Conservation (phyloP, 208 protist species). For the Leishmania braziliensis region DNA sequence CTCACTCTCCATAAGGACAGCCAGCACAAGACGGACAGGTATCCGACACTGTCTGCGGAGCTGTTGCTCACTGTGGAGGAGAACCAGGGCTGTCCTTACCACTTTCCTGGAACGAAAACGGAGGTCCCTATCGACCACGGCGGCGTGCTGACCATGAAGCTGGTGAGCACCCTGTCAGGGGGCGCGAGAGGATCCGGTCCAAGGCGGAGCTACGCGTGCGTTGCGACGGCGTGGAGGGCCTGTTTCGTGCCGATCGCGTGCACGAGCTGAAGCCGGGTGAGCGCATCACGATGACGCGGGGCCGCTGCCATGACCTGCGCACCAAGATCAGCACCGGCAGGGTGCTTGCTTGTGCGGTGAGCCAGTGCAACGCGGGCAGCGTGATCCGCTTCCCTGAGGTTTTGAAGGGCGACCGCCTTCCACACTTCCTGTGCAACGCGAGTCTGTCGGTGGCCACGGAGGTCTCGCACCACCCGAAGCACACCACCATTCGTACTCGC, state of each 20-base stretch:
- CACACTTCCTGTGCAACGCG: conserved; percentile 27
- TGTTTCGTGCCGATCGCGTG: conserved; percentile 13
- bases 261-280: conserved; percentile 21
- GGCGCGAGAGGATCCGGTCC: conserved; percentile 16
- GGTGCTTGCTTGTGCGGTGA: conserved; percentile 23
- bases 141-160: conserved; percentile 14
- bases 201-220: conserved; percentile 14
- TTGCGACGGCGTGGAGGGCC: conserved; percentile 21
- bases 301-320: conserved; percentile 21
- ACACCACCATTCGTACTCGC: too few relatives aligned
- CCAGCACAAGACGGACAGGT: background rate
- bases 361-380: conserved; percentile 15
- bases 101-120: conserved; percentile 23
- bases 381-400: conserved; percentile 28
- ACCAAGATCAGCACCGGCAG: conserved; percentile 12
- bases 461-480: too few relatives aligned
- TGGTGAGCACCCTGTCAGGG: conserved; percentile 9
- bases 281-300: conserved; percentile 26
- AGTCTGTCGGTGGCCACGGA: conserved; percentile 4
- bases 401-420: conserved; percentile 16
- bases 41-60: too few relatives aligned
- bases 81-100: conserved; percentile 18
- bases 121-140: conserved; percentile 30
- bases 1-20: conserved; percentile 13
- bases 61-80: conserved; percentile 5